Percentiles rank a stretch among this genome's conserved stretches.
These are phyloP conservation scores for Fusarium euwallaceae DNA, from an alignment of 2,329 filamentous ascomycete genomes.

Conservation along the genomic window DNA sequence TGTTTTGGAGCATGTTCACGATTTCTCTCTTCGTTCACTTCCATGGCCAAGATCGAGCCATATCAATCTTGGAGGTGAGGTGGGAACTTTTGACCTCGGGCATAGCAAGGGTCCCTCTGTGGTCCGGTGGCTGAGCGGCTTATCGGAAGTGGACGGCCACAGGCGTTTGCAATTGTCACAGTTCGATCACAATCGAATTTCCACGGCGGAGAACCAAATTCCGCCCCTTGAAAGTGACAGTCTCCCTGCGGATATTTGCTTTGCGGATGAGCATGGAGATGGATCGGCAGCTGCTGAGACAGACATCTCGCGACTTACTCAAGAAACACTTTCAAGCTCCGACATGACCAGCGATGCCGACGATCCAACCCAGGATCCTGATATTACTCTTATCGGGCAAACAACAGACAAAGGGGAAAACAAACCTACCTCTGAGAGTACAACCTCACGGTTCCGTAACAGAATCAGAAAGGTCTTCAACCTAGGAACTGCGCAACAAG, in stretches of 20 bases:
- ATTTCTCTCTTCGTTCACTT: background rate
- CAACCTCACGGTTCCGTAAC: background rate
- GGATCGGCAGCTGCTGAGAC: background rate
- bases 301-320: background rate
- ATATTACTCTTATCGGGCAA: fast-evolving
- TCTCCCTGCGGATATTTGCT: background rate
- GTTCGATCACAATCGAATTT: background rate
- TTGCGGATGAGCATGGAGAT: background rate
- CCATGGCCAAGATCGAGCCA: background rate
- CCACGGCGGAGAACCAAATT: background rate
- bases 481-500: background rate
- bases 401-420: fast-evolving
- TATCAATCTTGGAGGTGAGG: background rate
- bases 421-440: background rate
- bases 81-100: background rate
- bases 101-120: background rate
- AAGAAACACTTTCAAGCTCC: background rate
- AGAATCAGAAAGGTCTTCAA: background rate
- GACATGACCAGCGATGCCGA: background rate
- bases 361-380: fast-evolving
- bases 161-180: background rate
- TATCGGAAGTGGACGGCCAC: background rate
- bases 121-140: background rate
- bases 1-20: background rate
- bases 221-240: no score